Percentiles rank a stretch among this genome's conserved stretches.
Evolutionary conservation across 306 rosid genomes (phyloP).

Genomic region (Acacia confusa): DNA sequence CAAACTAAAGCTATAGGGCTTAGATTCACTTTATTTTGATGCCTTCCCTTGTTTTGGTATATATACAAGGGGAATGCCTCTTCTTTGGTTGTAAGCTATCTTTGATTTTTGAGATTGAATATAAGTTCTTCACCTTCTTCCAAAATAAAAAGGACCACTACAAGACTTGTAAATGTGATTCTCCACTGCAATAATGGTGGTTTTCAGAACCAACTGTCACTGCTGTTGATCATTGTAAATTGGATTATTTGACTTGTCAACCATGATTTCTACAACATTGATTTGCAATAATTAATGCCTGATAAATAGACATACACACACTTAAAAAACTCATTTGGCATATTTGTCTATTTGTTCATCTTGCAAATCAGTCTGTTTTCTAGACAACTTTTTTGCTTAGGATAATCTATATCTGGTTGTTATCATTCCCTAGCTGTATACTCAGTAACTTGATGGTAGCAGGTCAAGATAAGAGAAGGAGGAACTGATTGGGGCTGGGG

Average conservation of each 20-base stretch:
- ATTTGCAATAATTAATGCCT: neutral
- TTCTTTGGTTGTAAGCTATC: neutral
- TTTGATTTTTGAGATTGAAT: neutral
- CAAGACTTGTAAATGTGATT: neutral
- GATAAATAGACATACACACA: neutral
- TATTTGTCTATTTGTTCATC: slow-evolving; percentile 5
- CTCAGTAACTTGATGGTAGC: slow-evolving; percentile 27
- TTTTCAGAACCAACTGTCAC: neutral
- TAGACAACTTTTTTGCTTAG: neutral
- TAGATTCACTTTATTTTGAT: neutral
- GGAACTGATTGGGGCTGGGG: slow-evolving; percentile 99
- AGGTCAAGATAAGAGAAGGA: slow-evolving; percentile 95
- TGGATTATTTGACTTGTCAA: neutral
- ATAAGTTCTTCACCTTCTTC: neutral
- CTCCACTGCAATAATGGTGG: neutral
- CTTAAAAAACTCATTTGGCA: neutral
- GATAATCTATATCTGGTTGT: slow-evolving; percentile 4
- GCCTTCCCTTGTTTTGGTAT: neutral
- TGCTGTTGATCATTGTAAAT: neutral
- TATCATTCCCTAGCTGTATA: neutral
- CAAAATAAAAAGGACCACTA: neutral
- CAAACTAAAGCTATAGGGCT: neutral
- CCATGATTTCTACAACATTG: neutral
- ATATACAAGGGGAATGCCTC: neutral
- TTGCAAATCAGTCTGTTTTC: neutral